phyloP scores from a whole-genome alignment of 2,329 filamentous ascomycete species.

The Talaromyces albobiverticillius region DNA sequence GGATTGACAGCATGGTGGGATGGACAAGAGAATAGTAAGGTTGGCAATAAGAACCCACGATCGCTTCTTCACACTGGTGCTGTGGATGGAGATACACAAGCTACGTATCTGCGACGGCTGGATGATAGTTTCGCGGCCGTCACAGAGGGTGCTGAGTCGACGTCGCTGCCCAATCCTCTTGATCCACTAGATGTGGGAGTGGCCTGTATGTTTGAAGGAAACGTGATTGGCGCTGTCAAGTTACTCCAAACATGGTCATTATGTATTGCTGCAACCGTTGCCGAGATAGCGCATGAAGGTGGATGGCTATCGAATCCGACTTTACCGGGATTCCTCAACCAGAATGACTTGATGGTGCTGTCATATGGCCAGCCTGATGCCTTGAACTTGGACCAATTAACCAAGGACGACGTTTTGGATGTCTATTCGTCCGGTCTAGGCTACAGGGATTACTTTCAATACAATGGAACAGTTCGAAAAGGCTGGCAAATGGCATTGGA shows the following conservation, averaged over 20 bases:
- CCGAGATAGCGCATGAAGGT: slow-evolving; percentile 78
- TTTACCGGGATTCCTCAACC: slow-evolving; percentile 66
- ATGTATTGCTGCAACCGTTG: slow-evolving; percentile 71
- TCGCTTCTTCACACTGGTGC: slow-evolving; percentile 36
- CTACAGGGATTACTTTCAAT: slow-evolving; percentile 31
- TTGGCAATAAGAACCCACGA: slow-evolving; percentile 25
- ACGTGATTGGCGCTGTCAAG: slow-evolving; percentile 70
- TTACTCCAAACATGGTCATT: slow-evolving; percentile 78
- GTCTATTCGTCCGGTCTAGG: slow-evolving; percentile 68
- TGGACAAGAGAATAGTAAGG: slow-evolving; percentile 62
- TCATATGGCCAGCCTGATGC: slow-evolving; percentile 63
- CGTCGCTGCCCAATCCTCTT: slow-evolving; percentile 71
- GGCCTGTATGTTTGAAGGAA: slow-evolving; percentile 78
- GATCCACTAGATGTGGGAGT: slow-evolving; percentile 77
- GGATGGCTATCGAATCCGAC: slow-evolving; percentile 69
- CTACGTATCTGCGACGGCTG: slow-evolving; percentile 72
- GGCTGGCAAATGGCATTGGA: slow-evolving; percentile 90
- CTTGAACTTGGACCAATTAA: slow-evolving; percentile 47
- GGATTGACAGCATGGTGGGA: slow-evolving; percentile 91
- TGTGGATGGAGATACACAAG: slow-evolving; percentile 54
- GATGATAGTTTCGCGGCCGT: slow-evolving; percentile 65
- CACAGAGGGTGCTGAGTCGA: slow-evolving; percentile 59
- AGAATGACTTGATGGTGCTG: slow-evolving; percentile 81
- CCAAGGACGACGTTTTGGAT: slow-evolving; percentile 75
- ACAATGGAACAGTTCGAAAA: slow-evolving; percentile 49